Evolutionary conservation across 306 rosid genomes (phyloP), one percentile per base, ranked within the genome.

Genomic region (Medicago truncatula): DNA sequence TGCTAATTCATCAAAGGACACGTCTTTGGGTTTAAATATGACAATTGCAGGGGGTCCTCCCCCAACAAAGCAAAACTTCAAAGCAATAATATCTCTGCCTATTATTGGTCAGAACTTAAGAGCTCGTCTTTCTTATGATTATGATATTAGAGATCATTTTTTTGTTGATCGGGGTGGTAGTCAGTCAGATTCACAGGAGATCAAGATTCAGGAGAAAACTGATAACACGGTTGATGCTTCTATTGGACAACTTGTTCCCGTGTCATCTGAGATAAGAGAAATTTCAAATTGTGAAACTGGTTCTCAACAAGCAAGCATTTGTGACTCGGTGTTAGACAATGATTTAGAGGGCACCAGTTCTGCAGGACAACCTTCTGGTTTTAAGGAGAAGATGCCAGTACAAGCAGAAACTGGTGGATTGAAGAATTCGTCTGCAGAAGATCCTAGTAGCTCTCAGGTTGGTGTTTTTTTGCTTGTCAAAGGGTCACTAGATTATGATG

Each of bases 1-100:
- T 85, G 83, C 82, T 73, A 78, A 77, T 74, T 80, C 80, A 64
- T 83, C 90, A 12, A 86, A 84, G 76, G 84, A 78, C 68, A 70
- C 78, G 36, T 73, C 82, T 60, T 71, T 83, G 9, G 86, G 78
- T 81, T 89, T 95, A 70, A 87, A 82, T 72, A 79, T 87, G 81
- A 95, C 99, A 49, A 95, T 95, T 75, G 98, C 98, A 6, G 98
- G 98, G 86, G 98, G 98, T 11, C 98, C 97, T 88, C 88, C 92
- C 60, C 98, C 98, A 72, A 85, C 96, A 67, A 84, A 83, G 76
- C 98, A 95, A 84, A 87, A 87, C 71, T 95, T 92, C 67, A 95
- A 89, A 85, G 97, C 97, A 70, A 84, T 85, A 69, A 89, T 92
- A 75, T 90, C 93, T 28, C 70, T 92, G 75, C 97, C 99, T 76